A percentile compares a stretch with the other conserved stretches of the same genome.
Evolutionary conservation across 352 stramenopile genomes (phyloP).

Genomic region (Phytophthora fragariaefolia): DNA sequence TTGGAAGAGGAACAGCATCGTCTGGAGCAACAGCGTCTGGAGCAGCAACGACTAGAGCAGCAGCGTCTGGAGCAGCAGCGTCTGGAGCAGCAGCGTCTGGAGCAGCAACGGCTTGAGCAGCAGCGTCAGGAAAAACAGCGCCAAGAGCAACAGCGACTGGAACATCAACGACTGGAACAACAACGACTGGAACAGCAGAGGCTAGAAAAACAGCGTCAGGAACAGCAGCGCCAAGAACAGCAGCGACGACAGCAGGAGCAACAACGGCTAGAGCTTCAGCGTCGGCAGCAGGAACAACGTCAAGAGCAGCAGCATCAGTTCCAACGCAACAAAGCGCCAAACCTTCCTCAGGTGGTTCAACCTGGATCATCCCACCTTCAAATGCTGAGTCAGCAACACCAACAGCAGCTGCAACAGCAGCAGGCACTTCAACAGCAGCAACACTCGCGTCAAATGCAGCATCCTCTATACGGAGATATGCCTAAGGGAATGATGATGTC

Average conservation of each 20-base stretch:
- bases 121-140: slow-evolving; percentile 35
- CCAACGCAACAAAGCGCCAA: slow-evolving; percentile 40
- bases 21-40: slow-evolving; percentile 31
- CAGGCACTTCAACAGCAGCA: slow-evolving; percentile 48
- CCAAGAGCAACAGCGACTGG: slow-evolving; percentile 27
- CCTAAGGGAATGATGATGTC: slow-evolving; percentile 60
- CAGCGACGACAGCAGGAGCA: slow-evolving; percentile 32
- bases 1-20: slow-evolving; percentile 33
- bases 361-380: slow-evolving; percentile 50
- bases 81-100: slow-evolving; percentile 22
- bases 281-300: slow-evolving; percentile 39
- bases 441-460: slow-evolving; percentile 52
- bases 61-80: slow-evolving; percentile 35
- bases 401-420: slow-evolving; percentile 57
- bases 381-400: slow-evolving; percentile 58
- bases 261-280: slow-evolving; percentile 36
- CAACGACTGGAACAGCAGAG: slow-evolving; percentile 27
- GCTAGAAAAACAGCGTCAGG: slow-evolving; percentile 28
- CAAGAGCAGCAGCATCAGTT: slow-evolving; percentile 49
- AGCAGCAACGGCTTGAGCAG: slow-evolving; percentile 28
- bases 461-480: slow-evolving; percentile 64
- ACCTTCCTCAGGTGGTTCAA: slow-evolving; percentile 40
- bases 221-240: slow-evolving; percentile 37
- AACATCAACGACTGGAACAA: slow-evolving; percentile 25
- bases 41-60: slow-evolving; percentile 26